These are phyloP conservation scores for Colletotrichum sublineola DNA, from an alignment of 2,329 filamentous ascomycete species.

Conservation along the genomic window DNA sequence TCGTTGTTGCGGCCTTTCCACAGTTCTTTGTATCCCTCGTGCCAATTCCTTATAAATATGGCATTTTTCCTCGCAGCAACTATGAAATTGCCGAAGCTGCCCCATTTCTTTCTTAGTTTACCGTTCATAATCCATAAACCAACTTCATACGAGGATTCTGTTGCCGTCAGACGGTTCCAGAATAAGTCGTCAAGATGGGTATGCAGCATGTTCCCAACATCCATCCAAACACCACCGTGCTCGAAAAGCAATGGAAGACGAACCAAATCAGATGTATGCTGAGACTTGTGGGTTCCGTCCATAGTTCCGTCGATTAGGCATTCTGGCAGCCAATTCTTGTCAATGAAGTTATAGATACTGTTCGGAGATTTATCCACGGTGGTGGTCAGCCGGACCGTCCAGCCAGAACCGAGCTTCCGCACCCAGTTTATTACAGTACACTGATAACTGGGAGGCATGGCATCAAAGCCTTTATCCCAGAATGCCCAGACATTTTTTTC, in stretches of 20 bases:
- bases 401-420: not conserved
- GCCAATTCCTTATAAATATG: not conserved
- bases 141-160: not conserved
- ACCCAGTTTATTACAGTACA: not conserved
- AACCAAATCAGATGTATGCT: constrained; percentile 59
- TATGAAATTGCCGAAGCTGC: not conserved
- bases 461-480: not conserved
- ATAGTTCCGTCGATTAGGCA: not conserved
- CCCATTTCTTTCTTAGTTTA: not conserved
- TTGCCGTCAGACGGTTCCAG: constrained; percentile 49
- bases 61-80: not conserved
- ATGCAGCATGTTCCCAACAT: constrained; percentile 53
- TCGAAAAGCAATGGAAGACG: constrained; percentile 53
- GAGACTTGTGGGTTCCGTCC: constrained; percentile 45
- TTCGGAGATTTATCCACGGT: not conserved
- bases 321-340: not conserved
- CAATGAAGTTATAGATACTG: not conserved
- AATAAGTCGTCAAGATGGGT: constrained; percentile 51
- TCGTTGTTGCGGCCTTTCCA: not conserved
- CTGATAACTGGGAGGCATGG: not conserved
- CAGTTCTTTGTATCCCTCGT: not conserved
- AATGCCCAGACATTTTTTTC: not conserved
- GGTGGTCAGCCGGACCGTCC: not conserved
- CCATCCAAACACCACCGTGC: constrained; percentile 55
- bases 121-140: not conserved